A percentile compares a stretch with the other conserved stretches of the same genome.
Evolutionary conservation across 176 grass and related monocot genomes (phyloP).

Genomic region (Oryza glaberrima): DNA sequence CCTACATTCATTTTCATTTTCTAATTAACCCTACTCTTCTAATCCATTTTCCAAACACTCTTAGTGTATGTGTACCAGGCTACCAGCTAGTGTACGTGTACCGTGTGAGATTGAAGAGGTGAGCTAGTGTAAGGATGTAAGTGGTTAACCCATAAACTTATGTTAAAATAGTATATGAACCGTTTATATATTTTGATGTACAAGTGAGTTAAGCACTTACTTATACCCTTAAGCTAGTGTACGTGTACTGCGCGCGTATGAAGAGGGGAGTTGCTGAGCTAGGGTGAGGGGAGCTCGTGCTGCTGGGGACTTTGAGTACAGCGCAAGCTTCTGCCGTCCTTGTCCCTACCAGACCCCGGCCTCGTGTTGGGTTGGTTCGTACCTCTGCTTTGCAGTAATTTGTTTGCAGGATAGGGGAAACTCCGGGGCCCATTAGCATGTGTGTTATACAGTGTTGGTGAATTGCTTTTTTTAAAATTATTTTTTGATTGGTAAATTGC

Average conservation of each 20-base stretch:
- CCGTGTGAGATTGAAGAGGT: neutral
- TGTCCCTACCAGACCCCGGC: neutral
- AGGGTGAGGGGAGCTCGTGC: neutral
- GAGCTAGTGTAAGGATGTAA: too few relatives aligned
- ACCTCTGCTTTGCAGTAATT: neutral
- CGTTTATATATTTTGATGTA: too few relatives aligned
- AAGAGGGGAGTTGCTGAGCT: neutral
- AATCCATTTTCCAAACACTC: too few relatives aligned
- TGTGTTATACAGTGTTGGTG: neutral
- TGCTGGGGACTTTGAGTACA: conserved; percentile 41
- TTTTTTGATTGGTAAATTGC: too few relatives aligned
- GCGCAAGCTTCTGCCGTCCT: conserved; percentile 18
- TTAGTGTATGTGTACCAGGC: too few relatives aligned
- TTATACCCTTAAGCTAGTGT: too few relatives aligned
- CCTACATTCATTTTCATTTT: too few relatives aligned
- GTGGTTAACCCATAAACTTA: too few relatives aligned
- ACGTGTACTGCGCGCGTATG: neutral
- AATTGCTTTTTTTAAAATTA: too few relatives aligned
- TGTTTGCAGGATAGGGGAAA: neutral
- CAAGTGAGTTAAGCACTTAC: too few relatives aligned
- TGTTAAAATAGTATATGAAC: too few relatives aligned
- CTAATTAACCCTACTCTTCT: too few relatives aligned
- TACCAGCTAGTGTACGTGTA: neutral
- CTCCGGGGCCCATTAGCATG: conserved; percentile 9
- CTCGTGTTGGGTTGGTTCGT: conserved; percentile 10